These are phyloP conservation scores for Fomitopsis pinicola DNA, from an alignment of 1,284 basidiomycete genomes.

Conservation along the genomic window DNA sequence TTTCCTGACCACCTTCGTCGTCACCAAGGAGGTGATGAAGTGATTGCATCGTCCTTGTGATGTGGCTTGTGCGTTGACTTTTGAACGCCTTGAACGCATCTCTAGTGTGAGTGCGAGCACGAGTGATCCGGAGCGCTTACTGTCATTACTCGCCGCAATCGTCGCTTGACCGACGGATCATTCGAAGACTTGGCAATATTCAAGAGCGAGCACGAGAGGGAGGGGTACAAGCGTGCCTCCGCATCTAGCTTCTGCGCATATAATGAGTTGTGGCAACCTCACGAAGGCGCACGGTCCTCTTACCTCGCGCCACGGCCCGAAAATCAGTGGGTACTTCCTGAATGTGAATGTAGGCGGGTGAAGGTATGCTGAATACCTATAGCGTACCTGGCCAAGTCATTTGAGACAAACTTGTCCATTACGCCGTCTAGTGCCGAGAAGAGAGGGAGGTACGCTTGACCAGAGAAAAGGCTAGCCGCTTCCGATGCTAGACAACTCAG, in stretches of 20 bases:
- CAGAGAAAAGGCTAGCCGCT: conserved; percentile 18
- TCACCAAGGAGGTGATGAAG: neutral
- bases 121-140: conserved; percentile 28
- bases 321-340: conserved; percentile 72
- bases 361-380: neutral
- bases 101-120: neutral
- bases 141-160: conserved; percentile 42
- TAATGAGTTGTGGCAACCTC: neutral
- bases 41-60: neutral
- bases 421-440: conserved; percentile 44
- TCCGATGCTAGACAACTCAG: conserved; percentile 8
- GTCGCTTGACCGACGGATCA: conserved; percentile 40
- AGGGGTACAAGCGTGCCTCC: conserved; percentile 46
- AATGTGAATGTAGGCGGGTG: neutral
- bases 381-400: conserved; percentile 56
- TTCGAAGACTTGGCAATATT: conserved; percentile 50
- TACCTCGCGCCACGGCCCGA: conserved; percentile 63
- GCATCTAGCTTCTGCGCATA: conserved; percentile 48
- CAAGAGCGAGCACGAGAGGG: conserved; percentile 47
- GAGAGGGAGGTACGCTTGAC: conserved; percentile 22
- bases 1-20: neutral
- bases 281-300: conserved; percentile 6
- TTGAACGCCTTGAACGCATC: neutral
- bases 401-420: conserved; percentile 47
- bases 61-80: neutral